Evolutionary conservation across 176 grass and related monocot genomes (phyloP), one percentile per base, ranked within the genome.

Genomic region (Avena eriantha): DNA sequence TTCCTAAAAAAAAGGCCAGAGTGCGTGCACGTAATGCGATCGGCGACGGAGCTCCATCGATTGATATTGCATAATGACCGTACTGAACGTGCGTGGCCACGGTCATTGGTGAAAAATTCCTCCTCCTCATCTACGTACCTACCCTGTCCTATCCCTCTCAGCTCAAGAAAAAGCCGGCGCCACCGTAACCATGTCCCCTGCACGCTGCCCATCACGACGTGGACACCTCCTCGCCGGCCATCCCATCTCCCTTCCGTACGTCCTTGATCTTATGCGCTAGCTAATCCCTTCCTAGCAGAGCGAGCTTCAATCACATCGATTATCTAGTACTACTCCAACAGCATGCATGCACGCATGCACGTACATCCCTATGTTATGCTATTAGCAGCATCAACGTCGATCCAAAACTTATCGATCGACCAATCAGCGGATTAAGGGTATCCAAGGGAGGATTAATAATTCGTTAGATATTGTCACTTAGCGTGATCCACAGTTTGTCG

Each of bases 121-220:
- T 8, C 68, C 47, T 82, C 79, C 31, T 56, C 24, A 6, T 36
- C 3, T 67, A 18, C 63, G 60, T 17, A 67, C 64, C 14, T 67
- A 0, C 17, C 17, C 66, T 35, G 68, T 10, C 69, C 41, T n/a
- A 5, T 84, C 74, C 7, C 75, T 17, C 36, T 29, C 69, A 15
- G 68, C 82, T 36, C 17, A 22, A 84, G 68, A 57, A 85, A 77
- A 69, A 81, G 86, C 87, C 72, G 76, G 73, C 80, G 65, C 87
- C 84, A 86, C 83, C 71, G 73, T 76, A 84, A 82, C 78, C 19
- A 68, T 91, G 72, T 10, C 39, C 74, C 71, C 80, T 80, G 43
- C 79, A 33, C 80, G 77, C 77, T 89, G 80, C 70, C 59, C 70
- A 81, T 71, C 74, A 64, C 73, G 84, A 87, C 92, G 87, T 87